phyloP scores from a whole-genome alignment of 768 basidiomycete species.

The Pluteus cervinus region DNA sequence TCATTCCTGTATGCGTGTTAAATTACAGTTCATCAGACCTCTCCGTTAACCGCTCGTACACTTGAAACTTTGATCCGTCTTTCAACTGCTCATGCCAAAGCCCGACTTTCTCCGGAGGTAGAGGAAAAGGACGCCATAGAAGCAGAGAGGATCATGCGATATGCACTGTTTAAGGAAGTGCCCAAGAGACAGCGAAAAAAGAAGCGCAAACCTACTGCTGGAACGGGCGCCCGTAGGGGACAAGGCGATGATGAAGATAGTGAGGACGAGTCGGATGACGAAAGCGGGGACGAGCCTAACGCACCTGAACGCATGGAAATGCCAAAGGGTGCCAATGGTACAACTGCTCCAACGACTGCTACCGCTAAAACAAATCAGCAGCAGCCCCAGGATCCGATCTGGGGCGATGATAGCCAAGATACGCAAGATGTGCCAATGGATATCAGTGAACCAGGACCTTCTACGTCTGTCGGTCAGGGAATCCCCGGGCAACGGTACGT shows the following conservation, averaged over 20 bases:
- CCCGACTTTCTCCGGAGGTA: constrained; percentile 81
- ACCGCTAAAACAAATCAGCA: too few relatives aligned
- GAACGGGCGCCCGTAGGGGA: constrained; percentile 44
- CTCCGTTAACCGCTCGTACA: constrained; percentile 95
- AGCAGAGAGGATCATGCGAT: constrained; percentile 94
- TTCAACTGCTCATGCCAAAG: constrained; percentile 96
- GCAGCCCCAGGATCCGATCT: constrained; percentile 49
- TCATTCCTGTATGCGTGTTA: constrained; percentile 5
- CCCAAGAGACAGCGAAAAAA: constrained; percentile 76
- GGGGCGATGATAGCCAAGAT: constrained; percentile 66
- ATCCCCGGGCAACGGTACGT: constrained; percentile 15
- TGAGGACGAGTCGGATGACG: constrained; percentile 46
- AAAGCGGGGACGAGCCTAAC: constrained; percentile 36
- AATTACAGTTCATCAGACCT: constrained; percentile 55
- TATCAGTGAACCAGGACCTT: constrained; percentile 32
- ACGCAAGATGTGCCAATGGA: constrained; percentile 25
- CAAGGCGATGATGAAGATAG: constrained; percentile 45
- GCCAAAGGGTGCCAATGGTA: constrained; percentile 29
- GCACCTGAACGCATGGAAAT: constrained; percentile 43
- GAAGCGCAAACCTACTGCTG: constrained; percentile 80
- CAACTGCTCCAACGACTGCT: constrained; percentile 17
- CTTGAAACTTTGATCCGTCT: constrained; percentile 98
- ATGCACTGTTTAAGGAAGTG: constrained; percentile 97
- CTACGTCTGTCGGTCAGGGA: constrained; percentile 55
- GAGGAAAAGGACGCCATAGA: constrained; percentile 80